Evolutionary conservation across 768 basidiomycete genomes (phyloP).

Genomic region (Holtermanniella nyarrowii): DNA sequence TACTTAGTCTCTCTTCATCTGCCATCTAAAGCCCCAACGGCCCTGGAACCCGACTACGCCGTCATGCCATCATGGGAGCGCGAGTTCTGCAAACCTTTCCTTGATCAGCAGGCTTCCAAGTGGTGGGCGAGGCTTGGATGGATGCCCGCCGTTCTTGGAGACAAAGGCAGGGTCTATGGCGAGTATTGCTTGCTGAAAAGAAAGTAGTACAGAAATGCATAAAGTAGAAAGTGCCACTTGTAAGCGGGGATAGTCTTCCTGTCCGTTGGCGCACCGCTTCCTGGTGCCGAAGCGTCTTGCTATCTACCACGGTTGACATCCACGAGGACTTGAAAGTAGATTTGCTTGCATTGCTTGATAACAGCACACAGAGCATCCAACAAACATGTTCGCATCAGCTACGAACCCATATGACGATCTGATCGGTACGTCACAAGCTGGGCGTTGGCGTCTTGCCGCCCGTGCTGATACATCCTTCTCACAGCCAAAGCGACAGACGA

Average conservation of each 20-base stretch:
- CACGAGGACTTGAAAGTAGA: too few species aligned
- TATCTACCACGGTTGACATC: too few species aligned
- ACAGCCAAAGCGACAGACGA: slow-evolving; percentile 94
- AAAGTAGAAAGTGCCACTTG: neutral
- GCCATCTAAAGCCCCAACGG: slow-evolving; percentile 52
- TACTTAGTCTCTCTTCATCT: slow-evolving; percentile 87
- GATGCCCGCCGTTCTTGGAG: slow-evolving; percentile 64
- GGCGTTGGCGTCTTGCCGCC: neutral
- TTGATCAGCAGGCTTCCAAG: slow-evolving; percentile 67
- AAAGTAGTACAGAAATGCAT: slow-evolving; percentile 1
- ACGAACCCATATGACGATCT: slow-evolving; percentile 65
- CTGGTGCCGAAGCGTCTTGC: too few species aligned
- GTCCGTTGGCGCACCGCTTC: too few species aligned
- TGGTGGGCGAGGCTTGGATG: slow-evolving; percentile 66
- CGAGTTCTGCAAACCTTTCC: slow-evolving; percentile 67
- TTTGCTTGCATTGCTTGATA: neutral
- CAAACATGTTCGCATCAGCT: slow-evolving; percentile 28
- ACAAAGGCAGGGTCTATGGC: slow-evolving; percentile 62
- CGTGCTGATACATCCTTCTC: slow-evolving; percentile 3
- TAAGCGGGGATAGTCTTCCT: too few species aligned
- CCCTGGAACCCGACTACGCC: slow-evolving; percentile 69
- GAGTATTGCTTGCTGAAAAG: slow-evolving; percentile 79
- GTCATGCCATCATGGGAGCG: slow-evolving; percentile 64
- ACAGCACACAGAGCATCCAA: neutral
- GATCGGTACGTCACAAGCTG: slow-evolving; percentile 74